Conservation (phyloP, 768 basidiomycete species). For the Boletus patriciae region DNA sequence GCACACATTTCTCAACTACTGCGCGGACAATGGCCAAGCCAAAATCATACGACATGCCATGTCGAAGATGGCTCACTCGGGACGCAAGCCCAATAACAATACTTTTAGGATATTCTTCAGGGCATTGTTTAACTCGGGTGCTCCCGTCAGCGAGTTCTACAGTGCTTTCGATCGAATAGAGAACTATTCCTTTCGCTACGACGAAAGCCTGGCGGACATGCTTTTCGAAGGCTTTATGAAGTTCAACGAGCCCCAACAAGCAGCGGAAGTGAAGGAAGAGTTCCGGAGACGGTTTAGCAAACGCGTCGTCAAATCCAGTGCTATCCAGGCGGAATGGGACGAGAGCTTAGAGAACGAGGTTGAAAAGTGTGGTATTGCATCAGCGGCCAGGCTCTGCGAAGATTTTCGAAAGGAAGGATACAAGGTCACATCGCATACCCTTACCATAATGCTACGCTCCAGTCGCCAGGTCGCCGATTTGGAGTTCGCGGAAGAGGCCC, state of each 20-base stretch:
- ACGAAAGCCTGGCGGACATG: slow-evolving; percentile 40
- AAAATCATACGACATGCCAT: slow-evolving; percentile 30
- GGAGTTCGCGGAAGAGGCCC: slow-evolving; percentile 39
- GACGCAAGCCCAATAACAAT: slow-evolving; percentile 43
- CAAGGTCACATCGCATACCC: slow-evolving; percentile 30
- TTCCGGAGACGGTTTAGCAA: slow-evolving; percentile 39
- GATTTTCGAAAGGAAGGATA: slow-evolving; percentile 36
- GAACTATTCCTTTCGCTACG: slow-evolving; percentile 42
- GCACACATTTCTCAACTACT: slow-evolving; percentile 51
- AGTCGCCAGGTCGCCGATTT: slow-evolving; percentile 45
- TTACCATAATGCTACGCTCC: slow-evolving; percentile 44
- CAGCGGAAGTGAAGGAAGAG: slow-evolving; percentile 37
- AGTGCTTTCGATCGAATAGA: slow-evolving; percentile 50
- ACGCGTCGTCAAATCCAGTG: slow-evolving; percentile 27
- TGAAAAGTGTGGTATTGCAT: slow-evolving; percentile 34
- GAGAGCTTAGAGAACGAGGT: slow-evolving; percentile 31
- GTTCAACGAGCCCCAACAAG: slow-evolving; percentile 37
- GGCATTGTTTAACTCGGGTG: slow-evolving; percentile 38
- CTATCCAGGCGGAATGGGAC: slow-evolving; percentile 31
- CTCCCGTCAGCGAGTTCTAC: slow-evolving; percentile 36
- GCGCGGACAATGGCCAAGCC: slow-evolving; percentile 30
- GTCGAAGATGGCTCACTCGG: slow-evolving; percentile 39
- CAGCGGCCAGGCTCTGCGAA: slow-evolving; percentile 38
- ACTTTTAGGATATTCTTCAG: slow-evolving; percentile 53
- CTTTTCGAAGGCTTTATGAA: slow-evolving; percentile 47